Base-by-base conservation (phyloP, 2,329 filamentous ascomycete genomes). In the Penicillium griseofulvum region DNA sequence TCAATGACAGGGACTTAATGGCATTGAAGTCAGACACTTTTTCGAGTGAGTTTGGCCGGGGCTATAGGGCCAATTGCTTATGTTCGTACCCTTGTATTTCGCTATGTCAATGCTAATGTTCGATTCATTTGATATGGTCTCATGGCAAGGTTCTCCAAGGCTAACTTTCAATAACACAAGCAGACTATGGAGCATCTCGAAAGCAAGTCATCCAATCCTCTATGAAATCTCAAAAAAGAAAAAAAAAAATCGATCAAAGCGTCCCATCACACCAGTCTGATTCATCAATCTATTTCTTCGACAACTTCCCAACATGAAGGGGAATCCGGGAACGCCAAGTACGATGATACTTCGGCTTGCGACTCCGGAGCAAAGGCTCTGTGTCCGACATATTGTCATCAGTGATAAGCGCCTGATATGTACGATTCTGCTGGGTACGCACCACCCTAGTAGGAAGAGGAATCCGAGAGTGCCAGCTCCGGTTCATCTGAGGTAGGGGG, bases 1-100 rank as follows among this genome's bases (percentile, higher is more conserved):
- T 96, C 38, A 96, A 66, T 91, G 91, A 14, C 86, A 91, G 50
- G 83, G 91, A n/a, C 97, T 97, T 72, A 91, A 91, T 61, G 93
- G 90, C 7, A 96, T 96, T 70, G 80, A 82, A 10, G 94, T 97
- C 54, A 78, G 91, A 0, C 83, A 81, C 48, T 91, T 97, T 89
- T 71, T 66, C 79, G 80, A 45, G 12, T 6, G 90, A 84, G 65
- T 97, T 97, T 68, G 91, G 95, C 61, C 75, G 49, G 87, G 71
- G 83, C 19, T 83, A 81, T 59, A 74, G 74, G 44, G 71, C 56
- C 68, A 48, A 68, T 50, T 19, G n/a, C 29, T 46, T 49, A 26
- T 31, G 19, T 22, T 42, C 45, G 41, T 33, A 33, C 42, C 19
- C 47, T 29, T 38, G 22, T 24, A 17, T 24, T 45, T 34, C n/a